Evolutionary conservation across 352 stramenopile genomes (phyloP).

Genomic region (Phytophthora rubi): DNA sequence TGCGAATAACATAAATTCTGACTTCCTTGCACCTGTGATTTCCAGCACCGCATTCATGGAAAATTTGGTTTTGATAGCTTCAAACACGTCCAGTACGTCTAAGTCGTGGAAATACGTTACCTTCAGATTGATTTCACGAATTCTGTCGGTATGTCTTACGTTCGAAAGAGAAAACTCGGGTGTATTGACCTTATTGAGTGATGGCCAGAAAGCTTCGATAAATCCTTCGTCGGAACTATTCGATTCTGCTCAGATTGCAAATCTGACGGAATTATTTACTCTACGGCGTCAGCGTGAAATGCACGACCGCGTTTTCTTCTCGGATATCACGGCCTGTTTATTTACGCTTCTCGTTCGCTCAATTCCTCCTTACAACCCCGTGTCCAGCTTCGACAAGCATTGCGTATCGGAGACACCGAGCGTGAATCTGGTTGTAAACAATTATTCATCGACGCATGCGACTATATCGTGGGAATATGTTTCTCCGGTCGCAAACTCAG

Average conservation of each 20-base stretch:
- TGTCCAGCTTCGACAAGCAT: not conserved
- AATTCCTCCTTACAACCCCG: not conserved
- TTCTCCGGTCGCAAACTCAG: not conserved
- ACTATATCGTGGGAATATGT: constrained; percentile 41
- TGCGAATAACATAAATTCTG: not conserved
- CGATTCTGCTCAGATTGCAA: constrained; percentile 27
- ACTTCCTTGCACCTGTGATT: constrained; percentile 12
- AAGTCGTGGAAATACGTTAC: constrained; percentile 43
- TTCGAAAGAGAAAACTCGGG: not conserved
- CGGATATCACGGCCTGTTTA: constrained; percentile 37
- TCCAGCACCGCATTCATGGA: constrained; percentile 38
- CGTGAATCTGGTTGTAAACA: constrained; percentile 24
- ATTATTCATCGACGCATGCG: constrained; percentile 41
- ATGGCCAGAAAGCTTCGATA: not conserved
- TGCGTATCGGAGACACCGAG: not conserved
- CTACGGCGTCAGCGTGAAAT: constrained; percentile 44
- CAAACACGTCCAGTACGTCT: not conserved
- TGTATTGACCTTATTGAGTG: not conserved
- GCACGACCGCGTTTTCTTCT: constrained; percentile 36
- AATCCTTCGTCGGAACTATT: constrained; percentile 6
- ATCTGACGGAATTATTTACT: constrained; percentile 39
- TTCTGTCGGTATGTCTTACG: constrained; percentile 13
- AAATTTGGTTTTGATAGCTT: constrained; percentile 33
- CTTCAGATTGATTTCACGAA: constrained; percentile 35
- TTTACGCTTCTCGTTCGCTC: constrained; percentile 37